A percentile compares a stretch with the other conserved stretches of the same genome.
Evolutionary conservation across 805 yeast genomes (phyloP).

Genomic region (Nakazawaea holstii): DNA sequence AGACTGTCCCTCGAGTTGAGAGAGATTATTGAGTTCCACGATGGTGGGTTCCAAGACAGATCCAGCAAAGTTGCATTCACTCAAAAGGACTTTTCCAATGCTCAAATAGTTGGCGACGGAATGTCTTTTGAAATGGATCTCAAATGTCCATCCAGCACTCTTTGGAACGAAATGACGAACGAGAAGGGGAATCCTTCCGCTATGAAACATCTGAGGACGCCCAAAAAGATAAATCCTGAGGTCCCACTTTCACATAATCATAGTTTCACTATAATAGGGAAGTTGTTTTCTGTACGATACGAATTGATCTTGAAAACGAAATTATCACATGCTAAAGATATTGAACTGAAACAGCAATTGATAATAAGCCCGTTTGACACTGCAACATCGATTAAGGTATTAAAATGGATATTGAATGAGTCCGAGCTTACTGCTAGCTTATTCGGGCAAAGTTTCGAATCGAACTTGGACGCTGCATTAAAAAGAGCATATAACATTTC

Average conservation of each 20-base stretch:
- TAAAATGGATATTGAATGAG: constrained; percentile 49
- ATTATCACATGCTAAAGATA: constrained; percentile 41
- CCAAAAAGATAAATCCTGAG: constrained; percentile 21
- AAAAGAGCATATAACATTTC: constrained; percentile 22
- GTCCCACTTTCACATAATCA: constrained; percentile 34
- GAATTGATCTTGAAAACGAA: constrained; percentile 45
- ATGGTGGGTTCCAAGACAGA: constrained; percentile 30
- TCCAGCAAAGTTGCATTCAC: constrained; percentile 1
- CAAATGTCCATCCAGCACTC: constrained; percentile 27
- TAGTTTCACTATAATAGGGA: constrained; percentile 47
- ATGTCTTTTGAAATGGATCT: constrained; percentile 19
- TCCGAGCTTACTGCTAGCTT: constrained; percentile 35
- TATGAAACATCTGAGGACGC: constrained; percentile 3
- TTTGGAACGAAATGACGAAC: constrained; percentile 3
- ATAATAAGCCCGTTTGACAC: constrained; percentile 51
- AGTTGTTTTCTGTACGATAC: constrained; percentile 45
- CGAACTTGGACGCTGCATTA: constrained; percentile 20
- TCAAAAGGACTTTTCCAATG: constrained; percentile 12
- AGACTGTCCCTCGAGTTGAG: constrained; percentile 41
- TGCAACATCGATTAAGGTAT: constrained; percentile 39
- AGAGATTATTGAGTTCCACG: constrained; percentile 50
- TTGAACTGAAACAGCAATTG: constrained; percentile 45
- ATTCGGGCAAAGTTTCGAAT: constrained; percentile 26
- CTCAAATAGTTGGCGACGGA: constrained; percentile 25
- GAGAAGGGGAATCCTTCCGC: not conserved